These are phyloP conservation scores for Candida vaughaniae DNA, from an alignment of 805 yeast genomes.

Conservation along the genomic window DNA sequence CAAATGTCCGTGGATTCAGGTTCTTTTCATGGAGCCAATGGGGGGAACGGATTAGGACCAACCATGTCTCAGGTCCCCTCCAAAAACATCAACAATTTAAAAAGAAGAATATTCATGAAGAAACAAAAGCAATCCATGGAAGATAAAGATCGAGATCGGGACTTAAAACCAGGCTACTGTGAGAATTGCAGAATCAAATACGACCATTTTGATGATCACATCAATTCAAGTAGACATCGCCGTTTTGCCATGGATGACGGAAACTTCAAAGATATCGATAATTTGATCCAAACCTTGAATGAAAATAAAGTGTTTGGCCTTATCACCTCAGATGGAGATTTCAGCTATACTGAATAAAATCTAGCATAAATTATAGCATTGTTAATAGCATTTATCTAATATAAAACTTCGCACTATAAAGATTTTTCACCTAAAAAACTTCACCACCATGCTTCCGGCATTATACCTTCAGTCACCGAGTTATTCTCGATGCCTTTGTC, in stretches of 20 bases:
- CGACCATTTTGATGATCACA: slow-evolving; percentile 76
- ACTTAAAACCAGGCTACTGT: slow-evolving; percentile 73
- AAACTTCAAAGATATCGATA: slow-evolving; percentile 78
- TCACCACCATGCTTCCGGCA: too few relatives aligned
- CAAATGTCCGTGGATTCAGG: slow-evolving; percentile 42
- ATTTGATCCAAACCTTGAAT: slow-evolving; percentile 53
- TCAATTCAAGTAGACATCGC: slow-evolving; percentile 65
- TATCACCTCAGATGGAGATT: slow-evolving; percentile 42
- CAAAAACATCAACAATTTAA: slow-evolving; percentile 48
- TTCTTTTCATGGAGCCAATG: slow-evolving; percentile 25
- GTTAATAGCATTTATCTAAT: too few relatives aligned
- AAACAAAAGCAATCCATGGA: slow-evolving; percentile 29
- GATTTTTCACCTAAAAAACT: too few relatives aligned
- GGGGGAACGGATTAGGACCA: slow-evolving; percentile 62
- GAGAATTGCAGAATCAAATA: slow-evolving; percentile 89
- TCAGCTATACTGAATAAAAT: slow-evolving; percentile 11
- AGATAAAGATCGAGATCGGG: slow-evolving; percentile 20
- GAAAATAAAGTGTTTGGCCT: slow-evolving; percentile 44
- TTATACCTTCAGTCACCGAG: too few relatives aligned
- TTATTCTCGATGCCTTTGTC: too few relatives aligned
- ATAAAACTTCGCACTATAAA: too few relatives aligned
- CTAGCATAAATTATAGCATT: background rate
- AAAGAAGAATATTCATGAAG: slow-evolving; percentile 45
- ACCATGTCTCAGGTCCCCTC: slow-evolving; percentile 56
- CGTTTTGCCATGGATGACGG: slow-evolving; percentile 70